These are phyloP conservation scores for Lactifluus rugatus DNA, from an alignment of 768 basidiomycete species.

Conservation along the genomic window DNA sequence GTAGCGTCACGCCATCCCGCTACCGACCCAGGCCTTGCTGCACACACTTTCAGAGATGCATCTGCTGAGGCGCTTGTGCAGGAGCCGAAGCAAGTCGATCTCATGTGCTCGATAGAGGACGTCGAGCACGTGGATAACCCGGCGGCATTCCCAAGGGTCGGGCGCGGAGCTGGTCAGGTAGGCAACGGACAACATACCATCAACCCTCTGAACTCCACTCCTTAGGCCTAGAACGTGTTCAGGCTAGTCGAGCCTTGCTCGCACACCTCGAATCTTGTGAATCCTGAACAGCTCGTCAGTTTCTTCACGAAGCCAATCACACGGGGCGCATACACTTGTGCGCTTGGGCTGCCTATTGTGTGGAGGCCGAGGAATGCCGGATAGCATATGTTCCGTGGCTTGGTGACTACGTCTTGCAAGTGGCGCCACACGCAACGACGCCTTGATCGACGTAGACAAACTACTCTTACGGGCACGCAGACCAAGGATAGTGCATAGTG, in stretches of 20 bases:
- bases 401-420: conserved; percentile 66
- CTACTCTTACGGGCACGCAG: conserved; percentile 86
- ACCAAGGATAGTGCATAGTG: conserved; percentile 25
- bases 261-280: conserved; percentile 86
- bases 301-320: conserved; percentile 63
- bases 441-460: conserved; percentile 49
- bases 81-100: conserved; percentile 64
- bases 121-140: too few relatives aligned
- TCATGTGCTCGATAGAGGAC: conserved; percentile 98
- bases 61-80: conserved; percentile 66
- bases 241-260: conserved; percentile 78
- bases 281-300: conserved; percentile 70
- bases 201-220: too few relatives aligned
- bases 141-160: too few relatives aligned
- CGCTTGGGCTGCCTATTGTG: conserved; percentile 43
- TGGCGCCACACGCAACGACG: conserved; percentile 46
- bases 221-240: conserved; percentile 69
- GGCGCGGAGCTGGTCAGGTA: conserved; percentile 81
- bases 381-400: conserved; percentile 70
- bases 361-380: conserved; percentile 72
- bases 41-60: conserved; percentile 58
- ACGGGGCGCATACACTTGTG: conserved; percentile 32
- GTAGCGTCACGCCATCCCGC: conserved; percentile 79
- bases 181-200: conserved; percentile 17
- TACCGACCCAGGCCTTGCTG: conserved; percentile 54